A percentile compares a stretch with the other conserved stretches of the same genome.
Evolutionary conservation across 1,139 yeast species (phyloP).

Genomic region (Scheffersomyces segobiensis): DNA sequence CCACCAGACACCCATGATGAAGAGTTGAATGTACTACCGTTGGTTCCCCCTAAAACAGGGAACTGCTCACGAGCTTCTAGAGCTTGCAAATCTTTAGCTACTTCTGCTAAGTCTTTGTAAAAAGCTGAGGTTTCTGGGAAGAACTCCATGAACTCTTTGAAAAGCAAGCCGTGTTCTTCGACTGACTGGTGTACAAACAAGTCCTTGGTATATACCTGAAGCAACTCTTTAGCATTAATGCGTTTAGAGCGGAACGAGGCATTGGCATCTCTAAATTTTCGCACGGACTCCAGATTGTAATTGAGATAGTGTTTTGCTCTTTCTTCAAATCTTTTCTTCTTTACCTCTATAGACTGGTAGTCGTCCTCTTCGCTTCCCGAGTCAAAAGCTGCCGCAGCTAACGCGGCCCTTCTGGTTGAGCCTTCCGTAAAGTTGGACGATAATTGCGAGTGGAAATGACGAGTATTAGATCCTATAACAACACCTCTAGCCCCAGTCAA

Average conservation of each 20-base stretch:
- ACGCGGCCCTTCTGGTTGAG: conserved; percentile 9
- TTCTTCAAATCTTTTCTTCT: conserved; percentile 71
- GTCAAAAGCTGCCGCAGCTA: conserved; percentile 8
- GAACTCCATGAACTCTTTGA: conserved; percentile 59
- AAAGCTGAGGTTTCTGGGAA: conserved; percentile 40
- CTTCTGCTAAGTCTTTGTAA: conserved; percentile 24
- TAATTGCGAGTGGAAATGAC: conserved; percentile 65
- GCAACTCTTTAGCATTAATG: conserved; percentile 50
- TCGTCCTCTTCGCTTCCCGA: conserved; percentile 24
- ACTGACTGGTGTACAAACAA: conserved; percentile 46
- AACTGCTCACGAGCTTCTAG: conserved; percentile 25
- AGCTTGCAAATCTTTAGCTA: conserved; percentile 22
- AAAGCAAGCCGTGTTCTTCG: conserved; percentile 53
- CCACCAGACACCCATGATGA: conserved; percentile 29
- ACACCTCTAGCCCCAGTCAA: conserved; percentile 36
- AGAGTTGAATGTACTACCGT: conserved; percentile 13
- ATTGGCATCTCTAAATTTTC: conserved; percentile 53
- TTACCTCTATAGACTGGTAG: conserved; percentile 49
- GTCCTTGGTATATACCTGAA: conserved; percentile 43
- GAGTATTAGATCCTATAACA: conserved; percentile 42
- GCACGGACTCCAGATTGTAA: conserved; percentile 49
- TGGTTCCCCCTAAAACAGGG: conserved; percentile 34
- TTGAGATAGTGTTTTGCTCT: conserved; percentile 78
- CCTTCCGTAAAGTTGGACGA: conserved; percentile 50
- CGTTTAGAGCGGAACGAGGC: conserved; percentile 46